Base-by-base conservation (phyloP, 768 basidiomycete species). In the Mrakia gelida region DNA sequence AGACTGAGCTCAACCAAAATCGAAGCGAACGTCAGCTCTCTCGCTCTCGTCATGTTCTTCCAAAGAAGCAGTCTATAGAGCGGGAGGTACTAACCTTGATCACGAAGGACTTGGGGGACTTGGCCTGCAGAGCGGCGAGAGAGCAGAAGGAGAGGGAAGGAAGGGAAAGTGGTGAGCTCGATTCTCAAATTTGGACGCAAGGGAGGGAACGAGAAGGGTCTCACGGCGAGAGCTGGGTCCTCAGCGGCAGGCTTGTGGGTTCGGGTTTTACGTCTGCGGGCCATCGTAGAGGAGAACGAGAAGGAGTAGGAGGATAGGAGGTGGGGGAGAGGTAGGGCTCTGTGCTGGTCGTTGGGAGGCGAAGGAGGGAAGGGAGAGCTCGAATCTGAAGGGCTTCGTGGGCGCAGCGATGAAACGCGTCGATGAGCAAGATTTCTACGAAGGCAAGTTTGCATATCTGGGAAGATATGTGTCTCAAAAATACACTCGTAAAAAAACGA, bases 41-140 rank as follows among this genome's bases (percentile, higher is more conserved):
- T 59, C 9, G 11, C 59, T 13, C 26, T 28, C 23, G 3, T n/a
- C n/a, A 26, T n/a, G 23, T n/a, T 54, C 52, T 10, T 59, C 34
- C 52, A 26, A 1, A 68, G 18, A 2, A 21, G 62, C 43, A 1
- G 30, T 28, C 26, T 43, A 63, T 30, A 56, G 8, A 54, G 41
- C 6, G 8, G 30, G 49, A 5, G 30, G 32, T 52, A 76, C 83
- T 67, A 41, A 85, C 84, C 80, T 95, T 96, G 83, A 99, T 92
- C 78, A 99, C 92, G 82, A 99, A 98, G 0, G 94, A 95, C 86
- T 92, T 96, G 6, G 96, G 96, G 0, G 81, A 82, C 75, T 84
- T 83, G 70, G 74, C 38, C 78, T 79, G 49, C 3, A n/a, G 11
- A 23, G 3, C 67, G 38, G 18, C 16, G 32, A 26, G 18, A 38